Evolutionary conservation across 768 basidiomycete genomes (phyloP).

Genomic region (Scleroderma bovista): DNA sequence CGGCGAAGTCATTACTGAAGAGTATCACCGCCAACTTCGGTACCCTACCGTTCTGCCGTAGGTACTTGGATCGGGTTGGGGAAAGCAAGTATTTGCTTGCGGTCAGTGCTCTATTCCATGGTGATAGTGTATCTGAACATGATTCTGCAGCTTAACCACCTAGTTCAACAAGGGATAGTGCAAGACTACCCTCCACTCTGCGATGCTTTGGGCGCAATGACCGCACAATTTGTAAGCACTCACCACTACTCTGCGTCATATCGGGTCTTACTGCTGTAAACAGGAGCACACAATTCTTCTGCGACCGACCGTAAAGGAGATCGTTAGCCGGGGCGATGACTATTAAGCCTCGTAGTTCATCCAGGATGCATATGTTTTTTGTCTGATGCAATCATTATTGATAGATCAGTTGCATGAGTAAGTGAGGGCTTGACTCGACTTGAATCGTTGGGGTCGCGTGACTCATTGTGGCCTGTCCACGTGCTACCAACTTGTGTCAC

Average conservation of each 20-base stretch:
- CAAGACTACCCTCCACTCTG: slow-evolving; percentile 90
- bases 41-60: slow-evolving; percentile 90
- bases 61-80: slow-evolving; percentile 89
- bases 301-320: slow-evolving; percentile 80
- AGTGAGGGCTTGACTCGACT: no score
- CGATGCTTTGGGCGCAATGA: slow-evolving; percentile 83
- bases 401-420: no score
- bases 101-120: slow-evolving; percentile 38
- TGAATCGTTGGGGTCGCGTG: no score
- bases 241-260: neutral
- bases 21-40: slow-evolving; percentile 92
- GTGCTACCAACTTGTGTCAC: no score
- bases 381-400: no score
- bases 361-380: neutral
- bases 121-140: neutral
- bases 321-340: slow-evolving; percentile 80
- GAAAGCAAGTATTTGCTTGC: slow-evolving; percentile 92
- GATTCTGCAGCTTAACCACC: slow-evolving; percentile 66
- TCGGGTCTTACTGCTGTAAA: slow-evolving; percentile 6
- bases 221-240: slow-evolving; percentile 78
- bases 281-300: slow-evolving; percentile 85
- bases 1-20: slow-evolving; percentile 80
- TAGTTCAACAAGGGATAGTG: slow-evolving; percentile 85
- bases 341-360: slow-evolving; percentile 38
- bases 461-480: no score